Percentiles rank a stretch among this genome's conserved stretches.
phyloP scores from a whole-genome alignment of 2,329 filamentous ascomycete genomes.

The Aspergillus latus region DNA sequence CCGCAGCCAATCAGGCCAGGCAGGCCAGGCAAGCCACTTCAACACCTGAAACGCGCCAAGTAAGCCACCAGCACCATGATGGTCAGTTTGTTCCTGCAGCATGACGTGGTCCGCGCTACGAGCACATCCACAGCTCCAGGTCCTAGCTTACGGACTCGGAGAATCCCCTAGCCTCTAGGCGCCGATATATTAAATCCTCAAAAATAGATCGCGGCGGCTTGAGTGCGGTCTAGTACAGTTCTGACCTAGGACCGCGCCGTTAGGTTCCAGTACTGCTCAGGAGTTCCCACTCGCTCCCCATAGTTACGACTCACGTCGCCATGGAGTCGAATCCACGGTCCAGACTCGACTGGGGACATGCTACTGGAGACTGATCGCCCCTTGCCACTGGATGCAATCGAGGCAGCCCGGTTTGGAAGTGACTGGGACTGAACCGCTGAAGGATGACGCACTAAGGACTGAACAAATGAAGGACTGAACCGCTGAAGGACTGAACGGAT shows the following conservation, averaged over 20 bases:
- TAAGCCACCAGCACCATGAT: not conserved
- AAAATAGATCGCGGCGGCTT: not conserved
- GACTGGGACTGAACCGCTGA: too few species aligned
- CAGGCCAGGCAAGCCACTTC: not conserved
- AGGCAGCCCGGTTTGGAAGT: too few species aligned
- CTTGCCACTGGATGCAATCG: not conserved
- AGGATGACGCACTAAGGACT: too few species aligned
- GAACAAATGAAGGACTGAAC: too few species aligned
- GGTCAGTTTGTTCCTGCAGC: slow-evolving; percentile 8
- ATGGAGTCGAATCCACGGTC: not conserved
- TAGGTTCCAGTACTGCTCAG: not conserved
- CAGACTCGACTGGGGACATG: not conserved
- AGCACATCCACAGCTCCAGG: not conserved
- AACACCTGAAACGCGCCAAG: slow-evolving; percentile 7
- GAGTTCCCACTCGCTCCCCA: too few species aligned
- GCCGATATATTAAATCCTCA: not conserved
- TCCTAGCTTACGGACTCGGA: not conserved
- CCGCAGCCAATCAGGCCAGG: not conserved
- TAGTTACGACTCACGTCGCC: too few species aligned
- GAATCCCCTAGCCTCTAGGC: not conserved
- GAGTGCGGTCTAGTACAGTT: not conserved
- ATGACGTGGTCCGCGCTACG: slow-evolving; percentile 11
- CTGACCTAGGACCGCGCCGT: not conserved
- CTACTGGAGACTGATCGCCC: not conserved
- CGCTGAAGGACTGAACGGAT: too few species aligned